Base-by-base conservation (phyloP, 805 yeast species). In the Cyberlindnera veronae region DNA sequence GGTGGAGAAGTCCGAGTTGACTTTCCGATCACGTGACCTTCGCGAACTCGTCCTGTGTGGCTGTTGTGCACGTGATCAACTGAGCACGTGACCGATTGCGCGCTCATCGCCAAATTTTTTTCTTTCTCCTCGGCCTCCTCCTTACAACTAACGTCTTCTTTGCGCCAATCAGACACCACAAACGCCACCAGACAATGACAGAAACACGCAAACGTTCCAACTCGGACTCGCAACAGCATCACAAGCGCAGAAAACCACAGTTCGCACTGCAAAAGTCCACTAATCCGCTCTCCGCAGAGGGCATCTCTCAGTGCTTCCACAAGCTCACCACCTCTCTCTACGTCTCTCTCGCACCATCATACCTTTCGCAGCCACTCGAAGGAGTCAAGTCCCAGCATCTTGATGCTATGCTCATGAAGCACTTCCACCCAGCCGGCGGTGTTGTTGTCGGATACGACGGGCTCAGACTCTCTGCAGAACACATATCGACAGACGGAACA, bases 301-400 rank as follows among this genome's bases (percentile, higher is more conserved):
- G 83, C 0, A 42, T 76, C 13, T 74, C 91, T 2, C 76, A 80
- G 55, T 84, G 95, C 57, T 87, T 86, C 67, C 79, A 77, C 50
- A 68, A 64, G 31, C 74, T 79, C 40, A 68, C 74, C 38, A 66
- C 84, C 2, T 66, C 77, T 13, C 60, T 93, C 60, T 88, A 90
- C 58, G 79, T 89, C 6, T 88, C 96, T 8, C 61, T 93, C 38
- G 96, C 99, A 5, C 99, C 99, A 38, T 69, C 78, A 39, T 85
- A 81, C 63, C 57, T 80, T 28, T 67, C 71, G 30, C 68, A 72
- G 36, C 95, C 96, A 6, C 58, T 82, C 13, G 77, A 77, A 44
- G 99, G 98, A 30, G 73, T 93, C 48, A 77, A 79, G 61, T 72
- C 79, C 21, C 97, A 91, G 66, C 98, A 93, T 65, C 66, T 93